A percentile compares a stretch with the other conserved stretches of the same genome.
Evolutionary conservation across 257 asterid genomes (phyloP).

Genomic region (Solanum clarkiae): DNA sequence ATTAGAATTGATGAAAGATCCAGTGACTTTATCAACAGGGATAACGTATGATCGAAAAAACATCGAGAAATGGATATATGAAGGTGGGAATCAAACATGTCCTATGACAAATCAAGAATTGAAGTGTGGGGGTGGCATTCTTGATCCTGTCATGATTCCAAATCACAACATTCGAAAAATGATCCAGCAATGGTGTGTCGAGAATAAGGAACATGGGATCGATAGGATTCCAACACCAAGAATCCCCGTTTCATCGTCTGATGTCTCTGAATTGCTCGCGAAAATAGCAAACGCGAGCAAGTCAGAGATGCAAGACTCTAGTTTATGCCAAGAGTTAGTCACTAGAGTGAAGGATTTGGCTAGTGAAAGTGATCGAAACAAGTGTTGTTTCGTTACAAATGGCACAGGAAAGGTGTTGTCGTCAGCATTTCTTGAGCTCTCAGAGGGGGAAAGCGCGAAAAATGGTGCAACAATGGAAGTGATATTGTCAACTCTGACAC

Average conservation of each 20-base stretch:
- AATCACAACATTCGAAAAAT: conserved; percentile 25
- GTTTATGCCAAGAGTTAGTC: conserved; percentile 12
- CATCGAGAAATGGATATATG: conserved; percentile 39
- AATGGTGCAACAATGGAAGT: conserved; percentile 7
- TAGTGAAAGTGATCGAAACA: conserved; percentile 37
- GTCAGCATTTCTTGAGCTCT: conserved; percentile 19
- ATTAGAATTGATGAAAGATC: conserved; percentile 42
- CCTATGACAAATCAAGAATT: conserved; percentile 33
- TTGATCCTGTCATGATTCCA: conserved; percentile 7
- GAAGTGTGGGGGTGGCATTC: background rate
- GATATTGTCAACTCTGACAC: conserved; percentile 18
- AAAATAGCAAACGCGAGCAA: conserved; percentile 1
- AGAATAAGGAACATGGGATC: conserved; percentile 21
- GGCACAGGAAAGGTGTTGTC: conserved; percentile 18
- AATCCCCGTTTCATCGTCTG: conserved; percentile 16
- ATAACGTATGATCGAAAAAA: conserved; percentile 42
- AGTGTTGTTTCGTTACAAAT: conserved; percentile 12
- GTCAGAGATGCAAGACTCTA: background rate
- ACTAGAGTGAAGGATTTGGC: conserved; percentile 9
- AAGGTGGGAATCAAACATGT: conserved; percentile 31
- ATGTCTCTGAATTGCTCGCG: conserved; percentile 12
- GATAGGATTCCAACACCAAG: conserved; percentile 43
- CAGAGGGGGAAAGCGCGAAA: background rate
- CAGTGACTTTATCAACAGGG: conserved; percentile 51
- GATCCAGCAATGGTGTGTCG: conserved; percentile 54